These are phyloP conservation scores for Dryadomyces quercivorus DNA, from an alignment of 2,329 filamentous ascomycete species.

Conservation along the genomic window DNA sequence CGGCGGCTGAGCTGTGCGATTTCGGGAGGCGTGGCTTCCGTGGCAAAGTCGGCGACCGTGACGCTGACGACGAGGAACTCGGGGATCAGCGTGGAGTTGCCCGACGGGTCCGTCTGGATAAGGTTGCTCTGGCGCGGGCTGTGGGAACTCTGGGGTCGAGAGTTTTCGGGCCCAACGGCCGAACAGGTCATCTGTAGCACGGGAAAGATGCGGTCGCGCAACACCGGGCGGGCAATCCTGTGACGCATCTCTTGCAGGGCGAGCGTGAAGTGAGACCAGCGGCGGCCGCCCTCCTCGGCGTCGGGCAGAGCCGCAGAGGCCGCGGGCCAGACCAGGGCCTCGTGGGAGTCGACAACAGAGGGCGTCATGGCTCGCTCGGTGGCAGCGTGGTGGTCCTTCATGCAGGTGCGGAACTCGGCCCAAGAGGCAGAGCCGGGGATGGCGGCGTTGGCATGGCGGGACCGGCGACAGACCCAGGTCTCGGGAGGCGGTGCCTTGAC, in stretches of 20 bases:
- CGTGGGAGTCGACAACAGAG: slow-evolving; percentile 34
- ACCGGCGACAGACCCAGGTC: slow-evolving; percentile 53
- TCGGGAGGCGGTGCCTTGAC: slow-evolving; percentile 22
- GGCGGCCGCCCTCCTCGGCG: slow-evolving; percentile 16
- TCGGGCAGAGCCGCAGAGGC: slow-evolving; percentile 24
- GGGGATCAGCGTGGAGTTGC: slow-evolving; percentile 11
- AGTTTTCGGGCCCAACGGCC: slow-evolving; percentile 16
- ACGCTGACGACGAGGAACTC: slow-evolving; percentile 49
- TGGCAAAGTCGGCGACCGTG: slow-evolving; percentile 30
- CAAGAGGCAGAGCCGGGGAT: slow-evolving; percentile 44
- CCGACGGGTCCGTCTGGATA: too few relatives aligned
- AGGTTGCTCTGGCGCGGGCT: too few relatives aligned
- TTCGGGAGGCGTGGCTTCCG: background rate
- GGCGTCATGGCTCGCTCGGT: slow-evolving; percentile 49
- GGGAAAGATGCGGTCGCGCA: slow-evolving; percentile 54
- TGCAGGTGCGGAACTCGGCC: slow-evolving; percentile 47
- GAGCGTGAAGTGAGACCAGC: slow-evolving; percentile 33
- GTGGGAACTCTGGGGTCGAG: too few relatives aligned
- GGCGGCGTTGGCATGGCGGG: slow-evolving; percentile 43
- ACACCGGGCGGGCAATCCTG: slow-evolving; percentile 40
- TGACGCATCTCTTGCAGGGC: slow-evolving; percentile 54
- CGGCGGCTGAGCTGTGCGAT: slow-evolving; percentile 9
- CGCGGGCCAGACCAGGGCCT: slow-evolving; percentile 32
- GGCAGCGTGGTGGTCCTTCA: slow-evolving; percentile 45
- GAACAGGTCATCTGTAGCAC: slow-evolving; percentile 49